A percentile compares a stretch with the other conserved stretches of the same genome.
These are phyloP conservation scores for Mycena belliarum DNA, from an alignment of 768 basidiomycete species.

Conservation along the genomic window DNA sequence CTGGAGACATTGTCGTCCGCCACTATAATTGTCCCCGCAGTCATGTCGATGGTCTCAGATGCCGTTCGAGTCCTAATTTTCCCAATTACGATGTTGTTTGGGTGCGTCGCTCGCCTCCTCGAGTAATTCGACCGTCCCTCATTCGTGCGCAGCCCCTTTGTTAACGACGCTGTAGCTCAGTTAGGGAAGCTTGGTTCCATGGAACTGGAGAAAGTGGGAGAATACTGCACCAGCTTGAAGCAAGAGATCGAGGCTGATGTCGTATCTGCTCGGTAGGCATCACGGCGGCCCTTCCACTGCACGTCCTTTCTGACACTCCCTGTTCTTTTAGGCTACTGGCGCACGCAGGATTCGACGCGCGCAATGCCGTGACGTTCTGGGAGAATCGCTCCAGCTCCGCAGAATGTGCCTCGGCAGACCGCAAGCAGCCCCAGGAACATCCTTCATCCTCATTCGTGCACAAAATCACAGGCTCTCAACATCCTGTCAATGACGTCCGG, in stretches of 20 bases:
- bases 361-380: constrained; percentile 83
- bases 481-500: constrained; percentile 71
- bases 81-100: constrained; percentile 88
- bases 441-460: constrained; percentile 33
- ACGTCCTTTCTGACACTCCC: constrained; percentile 8
- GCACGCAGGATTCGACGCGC: constrained; percentile 88
- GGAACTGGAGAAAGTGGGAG: constrained; percentile 70
- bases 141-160: constrained; percentile 56
- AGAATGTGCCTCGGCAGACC: constrained; percentile 45
- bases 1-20: constrained; percentile 87
- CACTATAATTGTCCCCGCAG: constrained; percentile 79
- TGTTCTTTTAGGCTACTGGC: constrained; percentile 75
- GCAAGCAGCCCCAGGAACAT: constrained; percentile 21
- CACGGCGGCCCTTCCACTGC: constrained; percentile 2
- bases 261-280: constrained; percentile 75
- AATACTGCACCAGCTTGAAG: constrained; percentile 74
- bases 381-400: constrained; percentile 49
- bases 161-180: constrained; percentile 90
- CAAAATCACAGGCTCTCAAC: constrained; percentile 55
- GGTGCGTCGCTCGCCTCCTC: constrained; percentile 30
- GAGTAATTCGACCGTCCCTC: neutral
- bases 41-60: constrained; percentile 77
- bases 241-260: constrained; percentile 95
- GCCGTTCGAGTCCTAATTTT: constrained; percentile 77
- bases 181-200: constrained; percentile 76